Evolutionary conservation across 2,329 filamentous ascomycete genomes (phyloP), one percentile per base, ranked within the genome.

Genomic region (Aspergillus alliaceus): DNA sequence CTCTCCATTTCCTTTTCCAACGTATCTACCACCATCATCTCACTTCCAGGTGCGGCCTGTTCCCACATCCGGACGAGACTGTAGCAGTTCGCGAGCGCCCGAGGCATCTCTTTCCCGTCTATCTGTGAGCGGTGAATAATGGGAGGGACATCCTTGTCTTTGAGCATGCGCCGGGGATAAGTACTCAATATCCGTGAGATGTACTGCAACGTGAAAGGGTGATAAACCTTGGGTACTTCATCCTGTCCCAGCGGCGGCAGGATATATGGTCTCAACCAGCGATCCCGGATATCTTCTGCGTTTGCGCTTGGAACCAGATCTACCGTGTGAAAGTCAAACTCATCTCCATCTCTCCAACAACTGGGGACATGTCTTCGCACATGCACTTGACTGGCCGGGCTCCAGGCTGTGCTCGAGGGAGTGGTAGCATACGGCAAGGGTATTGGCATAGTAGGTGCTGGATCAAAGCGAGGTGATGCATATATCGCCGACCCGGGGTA

Each of bases 61-160:
- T 63, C 56, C 62, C 66, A 71, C 52, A 70, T 62, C 4, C 68
- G 64, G 11, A 69, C 66, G 1, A 72, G 51, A 32, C 63, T 67
- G 31, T 66, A 68, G 18, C 69, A 71, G 24, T 66, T 68, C 6
- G 66, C 64, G 2, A 72, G 53, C 0, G 63, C 40, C 3, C 32
- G 32, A 9, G 64, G 64, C 3, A 65, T 47, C 2, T 40, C 31
- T 27, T 35, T 34, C 6, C 37, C 34, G 1, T 11, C 14, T 1
- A 66, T 51, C 46, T 72, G 69, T 2, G 51, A 12, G 1, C 49
- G 56, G 54, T 72, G 69, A n/a, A 72, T 59, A 18, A 70, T 64
- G 1, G 67, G 69, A 2, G 68, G 67, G 0, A 60, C n/a, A 8
- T 37, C 59, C 5, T 52, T 58, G 3, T 63, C 58, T 4, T 52